phyloP scores from a whole-genome alignment of 176 grass and related monocot genomes.

The Pharus latifolius region DNA sequence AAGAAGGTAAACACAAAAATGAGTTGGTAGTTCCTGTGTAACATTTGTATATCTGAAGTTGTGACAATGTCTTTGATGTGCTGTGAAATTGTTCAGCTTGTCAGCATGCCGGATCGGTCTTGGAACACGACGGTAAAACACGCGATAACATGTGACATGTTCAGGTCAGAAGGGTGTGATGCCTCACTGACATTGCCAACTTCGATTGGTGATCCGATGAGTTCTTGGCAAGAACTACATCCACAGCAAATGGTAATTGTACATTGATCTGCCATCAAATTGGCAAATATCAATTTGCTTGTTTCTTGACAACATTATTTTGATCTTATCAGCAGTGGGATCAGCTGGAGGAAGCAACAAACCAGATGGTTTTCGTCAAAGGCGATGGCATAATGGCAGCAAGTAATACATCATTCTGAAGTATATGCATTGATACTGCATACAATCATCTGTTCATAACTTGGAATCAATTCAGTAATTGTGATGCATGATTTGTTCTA shows the following conservation, averaged over 20 bases:
- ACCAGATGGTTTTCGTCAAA: background rate
- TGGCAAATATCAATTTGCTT: background rate
- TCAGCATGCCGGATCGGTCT: background rate
- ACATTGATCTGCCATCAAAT: background rate
- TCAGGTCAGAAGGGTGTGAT: no score
- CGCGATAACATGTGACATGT: slow-evolving; percentile 11
- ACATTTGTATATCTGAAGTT: no score
- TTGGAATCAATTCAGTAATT: background rate
- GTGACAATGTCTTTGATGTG: background rate
- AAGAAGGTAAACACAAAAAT: background rate
- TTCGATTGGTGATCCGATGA: background rate
- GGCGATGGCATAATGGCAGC: background rate
- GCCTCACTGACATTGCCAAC: background rate
- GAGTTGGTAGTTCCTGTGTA: no score
- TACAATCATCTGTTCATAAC: no score
- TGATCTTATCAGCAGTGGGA: background rate
- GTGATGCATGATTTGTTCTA: background rate
- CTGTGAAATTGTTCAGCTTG: background rate
- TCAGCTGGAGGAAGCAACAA: background rate
- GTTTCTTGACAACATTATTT: no score
- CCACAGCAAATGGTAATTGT: no score
- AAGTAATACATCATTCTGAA: no score
- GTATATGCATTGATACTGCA: no score
- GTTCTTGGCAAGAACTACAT: no score
- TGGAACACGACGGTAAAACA: slow-evolving; percentile 1